These are phyloP conservation scores for Polymyxa betae DNA, from an alignment of 208 protist species.

Conservation along the genomic window DNA sequence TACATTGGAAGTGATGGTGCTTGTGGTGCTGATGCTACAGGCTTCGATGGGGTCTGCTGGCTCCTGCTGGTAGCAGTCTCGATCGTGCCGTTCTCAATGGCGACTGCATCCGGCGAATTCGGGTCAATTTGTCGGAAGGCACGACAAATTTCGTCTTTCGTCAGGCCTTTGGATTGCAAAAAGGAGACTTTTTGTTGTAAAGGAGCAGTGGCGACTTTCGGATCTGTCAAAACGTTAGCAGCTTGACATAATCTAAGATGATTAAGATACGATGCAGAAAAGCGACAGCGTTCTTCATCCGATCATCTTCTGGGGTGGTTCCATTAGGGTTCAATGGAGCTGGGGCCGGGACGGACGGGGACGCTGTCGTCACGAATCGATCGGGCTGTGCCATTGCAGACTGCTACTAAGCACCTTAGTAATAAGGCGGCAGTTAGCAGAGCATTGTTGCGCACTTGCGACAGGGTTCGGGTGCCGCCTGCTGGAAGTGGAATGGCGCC, in stretches of 20 bases:
- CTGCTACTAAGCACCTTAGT: no score
- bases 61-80: neutral
- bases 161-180: neutral
- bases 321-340: no score
- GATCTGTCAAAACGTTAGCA: neutral
- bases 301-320: neutral
- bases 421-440: no score
- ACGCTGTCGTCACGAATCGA: no score
- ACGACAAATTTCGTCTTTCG: neutral
- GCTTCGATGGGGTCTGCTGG: neutral
- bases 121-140: neutral
- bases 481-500: no score
- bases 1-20: neutral
- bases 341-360: no score
- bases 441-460: no score
- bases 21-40: neutral
- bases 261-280: neutral
- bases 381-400: no score
- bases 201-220: neutral
- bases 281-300: neutral
- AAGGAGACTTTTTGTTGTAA: neutral
- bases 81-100: neutral
- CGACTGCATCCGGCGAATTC: neutral
- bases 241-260: no score
- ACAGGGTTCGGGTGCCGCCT: no score